These are phyloP conservation scores for Cyberlindnera euphorbiiphila DNA, from an alignment of 805 yeast genomes.

Conservation along the genomic window DNA sequence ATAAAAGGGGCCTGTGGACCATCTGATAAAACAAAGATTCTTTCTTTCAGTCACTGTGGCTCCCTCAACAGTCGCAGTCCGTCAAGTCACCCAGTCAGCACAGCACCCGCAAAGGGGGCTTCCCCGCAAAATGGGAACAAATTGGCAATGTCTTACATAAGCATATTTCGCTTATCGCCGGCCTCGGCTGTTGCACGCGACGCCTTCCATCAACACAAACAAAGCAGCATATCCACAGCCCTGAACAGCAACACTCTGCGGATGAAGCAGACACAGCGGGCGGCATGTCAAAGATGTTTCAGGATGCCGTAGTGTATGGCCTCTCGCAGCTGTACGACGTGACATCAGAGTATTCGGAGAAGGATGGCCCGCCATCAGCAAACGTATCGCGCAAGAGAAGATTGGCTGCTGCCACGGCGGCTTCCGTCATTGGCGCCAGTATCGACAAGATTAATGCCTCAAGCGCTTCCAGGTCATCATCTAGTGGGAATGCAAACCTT, in stretches of 20 bases:
- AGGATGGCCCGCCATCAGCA: conserved; percentile 14
- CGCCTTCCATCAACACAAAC: background rate
- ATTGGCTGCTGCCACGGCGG: conserved; percentile 39
- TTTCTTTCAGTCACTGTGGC: too few relatives aligned
- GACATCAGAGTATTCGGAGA: conserved; percentile 10
- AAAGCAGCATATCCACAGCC: too few relatives aligned
- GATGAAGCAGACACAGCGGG: background rate
- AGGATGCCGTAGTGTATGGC: conserved; percentile 10
- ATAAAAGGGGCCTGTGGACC: too few relatives aligned
- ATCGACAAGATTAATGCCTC: conserved; percentile 33
- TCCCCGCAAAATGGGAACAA: too few relatives aligned
- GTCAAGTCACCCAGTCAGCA: too few relatives aligned
- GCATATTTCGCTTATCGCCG: too few relatives aligned
- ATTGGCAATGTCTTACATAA: too few relatives aligned
- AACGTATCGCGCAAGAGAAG: conserved; percentile 19
- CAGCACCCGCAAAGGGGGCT: too few relatives aligned
- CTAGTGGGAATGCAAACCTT: background rate
- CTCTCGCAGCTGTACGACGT: conserved; percentile 15
- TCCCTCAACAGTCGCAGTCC: too few relatives aligned
- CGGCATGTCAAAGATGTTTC: conserved; percentile 9
- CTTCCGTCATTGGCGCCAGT: conserved; percentile 42
- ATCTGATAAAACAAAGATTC: too few relatives aligned
- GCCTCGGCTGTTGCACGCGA: too few relatives aligned
- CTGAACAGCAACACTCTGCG: too few relatives aligned
- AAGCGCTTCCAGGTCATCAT: background rate